Evolutionary conservation across 2,329 filamentous ascomycete species (phyloP), one percentile per base, ranked within the genome.

Genomic region (Aspergillus sp.): DNA sequence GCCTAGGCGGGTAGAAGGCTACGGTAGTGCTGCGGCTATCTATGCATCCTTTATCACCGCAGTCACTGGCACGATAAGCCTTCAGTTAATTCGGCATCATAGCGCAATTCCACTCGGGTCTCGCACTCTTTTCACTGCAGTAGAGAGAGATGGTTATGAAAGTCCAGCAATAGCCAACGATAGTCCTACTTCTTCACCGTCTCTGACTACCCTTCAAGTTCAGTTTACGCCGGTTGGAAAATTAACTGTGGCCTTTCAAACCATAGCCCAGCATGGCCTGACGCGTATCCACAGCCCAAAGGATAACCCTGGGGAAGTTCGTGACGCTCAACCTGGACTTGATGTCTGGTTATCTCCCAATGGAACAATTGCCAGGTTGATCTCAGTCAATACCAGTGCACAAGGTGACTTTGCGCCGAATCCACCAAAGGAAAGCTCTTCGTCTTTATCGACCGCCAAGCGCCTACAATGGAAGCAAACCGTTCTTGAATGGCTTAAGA

Each of bases 261-360:
- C 64, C 4, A 55, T 64, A 38, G 53, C 59, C 43, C 68, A 71
- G 48, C 46, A 54, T 38, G 68, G 67, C 1, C 58, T 71, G 28
- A 52, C 49, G 35, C 64, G 64, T 44, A 56, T 71, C 27, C 56
- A 48, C 29, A 53, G 49, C 12, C 55, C 57, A 34, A 48, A 50
- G 6, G 48, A 54, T 38, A 47, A 55, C 12, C 48, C 48, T 29
- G 26, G 50, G 12, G 54, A 57, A 34, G 12, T 56, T 27, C 39
- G 43, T 4, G 44, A 56, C 26, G 42, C 52, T 26, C 51, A 56
- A n/a, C 52, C 57, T 19, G 63, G 61, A 8, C 57, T 51, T 4
- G 65, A 70, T 52, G 48, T 71, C 29, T 71, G 68, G 68, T 56
- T 71, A 30, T 64, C 63, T 32, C 68, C 68, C 8, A 68, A 61